A percentile compares a stretch with the other conserved stretches of the same genome.
These are phyloP conservation scores for Vitis labrusca DNA, from an alignment of 164 flowering plant species.

Conservation along the genomic window DNA sequence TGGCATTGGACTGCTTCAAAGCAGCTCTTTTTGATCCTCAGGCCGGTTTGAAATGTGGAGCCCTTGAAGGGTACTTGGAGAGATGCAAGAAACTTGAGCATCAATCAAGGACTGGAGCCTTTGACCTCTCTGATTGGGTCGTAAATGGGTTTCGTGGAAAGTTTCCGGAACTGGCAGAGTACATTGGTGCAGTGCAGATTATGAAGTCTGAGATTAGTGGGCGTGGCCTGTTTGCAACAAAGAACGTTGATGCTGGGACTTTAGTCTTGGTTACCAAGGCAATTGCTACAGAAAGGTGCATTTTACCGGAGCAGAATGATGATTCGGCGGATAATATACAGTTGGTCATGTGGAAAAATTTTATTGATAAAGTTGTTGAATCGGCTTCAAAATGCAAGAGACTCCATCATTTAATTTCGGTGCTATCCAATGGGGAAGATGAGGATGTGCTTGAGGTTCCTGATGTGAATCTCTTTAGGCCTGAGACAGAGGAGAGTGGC, in stretches of 20 bases:
- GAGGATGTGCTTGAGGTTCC: slow-evolving; percentile 65
- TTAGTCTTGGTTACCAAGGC: slow-evolving; percentile 72
- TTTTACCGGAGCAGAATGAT: slow-evolving; percentile 37
- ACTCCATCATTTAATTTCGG: slow-evolving; percentile 39
- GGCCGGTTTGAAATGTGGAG: slow-evolving; percentile 36
- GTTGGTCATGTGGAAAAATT: slow-evolving; percentile 90
- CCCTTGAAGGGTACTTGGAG: slow-evolving; percentile 52
- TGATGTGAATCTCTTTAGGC: slow-evolving; percentile 56
- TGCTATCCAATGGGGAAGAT: slow-evolving; percentile 29
- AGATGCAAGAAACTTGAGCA: slow-evolving; percentile 70
- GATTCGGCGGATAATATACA: slow-evolving; percentile 51
- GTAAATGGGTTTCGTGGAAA: slow-evolving; percentile 56
- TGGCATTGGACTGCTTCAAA: slow-evolving; percentile 64
- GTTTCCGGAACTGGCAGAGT: slow-evolving; percentile 71
- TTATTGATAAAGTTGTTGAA: slow-evolving; percentile 54
- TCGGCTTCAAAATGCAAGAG: slow-evolving; percentile 39
- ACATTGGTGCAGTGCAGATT: slow-evolving; percentile 64
- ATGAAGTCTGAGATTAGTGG: slow-evolving; percentile 64
- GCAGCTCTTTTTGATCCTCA: slow-evolving; percentile 50
- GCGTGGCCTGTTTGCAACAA: slow-evolving; percentile 68
- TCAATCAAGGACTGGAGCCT: slow-evolving; percentile 63
- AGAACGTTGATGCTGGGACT: slow-evolving; percentile 67
- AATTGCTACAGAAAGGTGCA: slow-evolving; percentile 71
- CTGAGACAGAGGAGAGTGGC: slow-evolving; percentile 39
- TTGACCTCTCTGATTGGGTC: slow-evolving; percentile 90